Evolutionary conservation across 208 protist species (phyloP).

Genomic region (Phytomonas sp.): DNA sequence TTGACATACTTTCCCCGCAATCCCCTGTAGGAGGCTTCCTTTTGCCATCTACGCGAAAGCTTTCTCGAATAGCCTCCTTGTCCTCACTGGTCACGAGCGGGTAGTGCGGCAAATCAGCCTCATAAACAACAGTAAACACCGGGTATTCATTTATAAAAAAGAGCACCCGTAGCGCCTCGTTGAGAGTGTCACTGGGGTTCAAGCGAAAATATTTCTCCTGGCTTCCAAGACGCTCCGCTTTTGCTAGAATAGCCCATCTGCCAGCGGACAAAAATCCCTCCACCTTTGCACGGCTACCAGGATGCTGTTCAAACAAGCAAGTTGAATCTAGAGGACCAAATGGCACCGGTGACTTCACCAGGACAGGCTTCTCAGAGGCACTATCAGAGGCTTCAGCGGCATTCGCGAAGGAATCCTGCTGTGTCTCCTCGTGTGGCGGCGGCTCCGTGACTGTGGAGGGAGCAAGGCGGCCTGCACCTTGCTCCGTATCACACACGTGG

Average conservation of each 20-base stretch:
- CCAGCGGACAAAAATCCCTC: conserved; percentile 24
- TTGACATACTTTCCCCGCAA: background rate
- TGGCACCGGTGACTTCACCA: background rate
- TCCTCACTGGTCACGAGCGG: conserved; percentile 67
- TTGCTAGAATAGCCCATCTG: conserved; percentile 39
- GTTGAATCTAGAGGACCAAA: background rate
- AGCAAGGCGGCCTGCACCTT: background rate
- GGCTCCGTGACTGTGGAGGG: conserved; percentile 11
- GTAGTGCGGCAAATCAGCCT: conserved; percentile 22
- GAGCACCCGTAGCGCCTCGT: conserved; percentile 61
- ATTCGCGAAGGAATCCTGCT: conserved; percentile 18
- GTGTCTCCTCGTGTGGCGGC: conserved; percentile 12
- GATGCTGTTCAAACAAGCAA: background rate
- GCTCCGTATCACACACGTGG: conserved; percentile 2
- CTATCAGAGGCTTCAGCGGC: background rate
- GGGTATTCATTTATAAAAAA: conserved; percentile 88
- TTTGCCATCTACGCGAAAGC: conserved; percentile 29
- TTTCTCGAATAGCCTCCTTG: conserved; percentile 55
- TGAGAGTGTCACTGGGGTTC: conserved; percentile 40
- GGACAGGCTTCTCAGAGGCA: background rate
- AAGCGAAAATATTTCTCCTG: conserved; percentile 59
- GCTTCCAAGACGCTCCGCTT: conserved; percentile 60
- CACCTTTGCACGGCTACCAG: background rate
- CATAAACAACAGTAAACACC: conserved; percentile 61
- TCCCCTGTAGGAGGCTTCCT: background rate